These are phyloP conservation scores for Aechmea fasciata DNA, from an alignment of 176 grass and related monocot species.

Conservation along the genomic window DNA sequence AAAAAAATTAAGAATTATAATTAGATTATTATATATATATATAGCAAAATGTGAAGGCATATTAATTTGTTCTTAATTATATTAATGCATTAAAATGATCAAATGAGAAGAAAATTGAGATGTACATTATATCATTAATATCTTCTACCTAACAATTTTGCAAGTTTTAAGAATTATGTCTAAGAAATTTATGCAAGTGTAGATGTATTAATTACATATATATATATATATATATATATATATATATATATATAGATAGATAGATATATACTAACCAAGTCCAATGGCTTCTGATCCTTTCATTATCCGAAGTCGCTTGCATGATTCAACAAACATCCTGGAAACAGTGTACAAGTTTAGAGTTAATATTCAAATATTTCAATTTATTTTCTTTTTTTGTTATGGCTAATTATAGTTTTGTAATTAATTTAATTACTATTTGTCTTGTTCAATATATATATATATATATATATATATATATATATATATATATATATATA, in stretches of 20 bases:
- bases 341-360: not conserved
- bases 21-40: not conserved
- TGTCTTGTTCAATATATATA: not conserved
- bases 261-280: slow-evolving; percentile 28
- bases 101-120: not conserved
- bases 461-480: not conserved
- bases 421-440: too few relatives aligned
- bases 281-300: slow-evolving; percentile 42
- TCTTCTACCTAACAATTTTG: too few relatives aligned
- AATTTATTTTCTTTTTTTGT: too few relatives aligned
- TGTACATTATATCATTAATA: too few relatives aligned
- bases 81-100: not conserved
- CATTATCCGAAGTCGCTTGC: slow-evolving; percentile 42
- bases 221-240: too few relatives aligned
- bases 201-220: not conserved
- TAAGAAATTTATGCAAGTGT: slow-evolving; percentile 9
- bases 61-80: not conserved
- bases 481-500: not conserved
- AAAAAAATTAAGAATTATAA: not conserved
- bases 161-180: not conserved
- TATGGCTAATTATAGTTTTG: too few relatives aligned
- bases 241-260: too few relatives aligned
- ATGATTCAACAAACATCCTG: slow-evolving; percentile 43
- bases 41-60: not conserved
- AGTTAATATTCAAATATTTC: not conserved